Conservation (phyloP, 305 asterid genomes). For the Solanum chacoense region DNA sequence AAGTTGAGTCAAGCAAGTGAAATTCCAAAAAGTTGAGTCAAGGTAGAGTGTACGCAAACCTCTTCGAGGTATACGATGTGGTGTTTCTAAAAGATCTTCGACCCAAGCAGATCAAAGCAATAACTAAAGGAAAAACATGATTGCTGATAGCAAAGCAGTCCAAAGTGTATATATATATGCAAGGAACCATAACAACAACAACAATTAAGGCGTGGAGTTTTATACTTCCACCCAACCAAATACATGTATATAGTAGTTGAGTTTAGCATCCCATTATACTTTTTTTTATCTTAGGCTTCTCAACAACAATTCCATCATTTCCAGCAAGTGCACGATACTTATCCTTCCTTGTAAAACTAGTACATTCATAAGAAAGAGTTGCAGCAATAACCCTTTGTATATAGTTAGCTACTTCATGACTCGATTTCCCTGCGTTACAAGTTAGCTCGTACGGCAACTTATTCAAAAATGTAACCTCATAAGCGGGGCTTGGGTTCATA, state of each 20-base stretch:
- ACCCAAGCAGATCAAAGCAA: neutral
- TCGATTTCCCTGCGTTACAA: neutral
- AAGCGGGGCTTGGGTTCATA: constrained; percentile 2
- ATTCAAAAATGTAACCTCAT: constrained; percentile 5
- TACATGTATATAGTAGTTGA: neutral
- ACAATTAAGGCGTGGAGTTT: neutral
- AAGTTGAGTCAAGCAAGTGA: too few species aligned
- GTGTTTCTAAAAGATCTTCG: fast-evolving
- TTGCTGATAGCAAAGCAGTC: neutral
- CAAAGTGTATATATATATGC: neutral
- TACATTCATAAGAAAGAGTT: neutral
- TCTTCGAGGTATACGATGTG: neutral
- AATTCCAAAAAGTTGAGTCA: too few species aligned
- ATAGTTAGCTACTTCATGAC: constrained; percentile 7
- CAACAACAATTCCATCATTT: constrained; percentile 1
- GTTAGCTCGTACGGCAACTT: neutral
- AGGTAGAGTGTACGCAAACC: neutral
- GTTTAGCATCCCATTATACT: neutral
- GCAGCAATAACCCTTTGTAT: constrained; percentile 4
- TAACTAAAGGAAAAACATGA: too few species aligned
- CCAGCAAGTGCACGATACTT: constrained; percentile 8
- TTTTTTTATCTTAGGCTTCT: neutral
- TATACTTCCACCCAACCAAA: neutral
- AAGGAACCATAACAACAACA: neutral
- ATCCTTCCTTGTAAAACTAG: constrained; percentile 4